Conservation (phyloP, 2,329 filamentous ascomycete genomes). For the Xylaria polymorpha region DNA sequence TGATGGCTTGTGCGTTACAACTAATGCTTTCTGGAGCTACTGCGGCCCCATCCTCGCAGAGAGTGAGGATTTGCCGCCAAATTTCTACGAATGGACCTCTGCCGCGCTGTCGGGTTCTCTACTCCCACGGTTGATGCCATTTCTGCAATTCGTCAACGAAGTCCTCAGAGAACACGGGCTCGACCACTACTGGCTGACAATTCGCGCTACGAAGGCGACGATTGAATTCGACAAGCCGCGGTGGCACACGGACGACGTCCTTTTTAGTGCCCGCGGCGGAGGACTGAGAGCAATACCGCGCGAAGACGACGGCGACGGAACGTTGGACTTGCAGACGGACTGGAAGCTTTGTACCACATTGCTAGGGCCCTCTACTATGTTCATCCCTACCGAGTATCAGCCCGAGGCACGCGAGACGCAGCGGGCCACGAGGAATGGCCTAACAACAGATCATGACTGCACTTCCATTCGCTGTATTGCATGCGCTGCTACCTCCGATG, state of each 20-base stretch:
- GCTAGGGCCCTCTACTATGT: slow-evolving; percentile 59
- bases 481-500: slow-evolving; percentile 57
- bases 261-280: slow-evolving; percentile 50
- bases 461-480: slow-evolving; percentile 57
- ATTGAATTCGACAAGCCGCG: slow-evolving; percentile 57
- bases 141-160: slow-evolving; percentile 54
- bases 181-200: slow-evolving; percentile 60
- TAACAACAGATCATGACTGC: slow-evolving; percentile 54
- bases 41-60: slow-evolving; percentile 54
- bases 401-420: slow-evolving; percentile 51
- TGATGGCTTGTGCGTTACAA: slow-evolving; percentile 42
- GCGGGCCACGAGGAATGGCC: slow-evolving; percentile 43
- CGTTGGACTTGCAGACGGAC: slow-evolving; percentile 50
- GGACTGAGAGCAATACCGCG: slow-evolving; percentile 33
- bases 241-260: slow-evolving; percentile 64
- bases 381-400: slow-evolving; percentile 52
- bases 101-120: slow-evolving; percentile 53
- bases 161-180: slow-evolving; percentile 53
- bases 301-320: slow-evolving; percentile 7
- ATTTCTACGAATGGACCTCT: slow-evolving; percentile 54
- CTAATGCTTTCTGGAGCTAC: slow-evolving; percentile 57
- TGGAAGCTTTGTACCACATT: slow-evolving; percentile 63
- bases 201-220: slow-evolving; percentile 58
- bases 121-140: slow-evolving; percentile 52
- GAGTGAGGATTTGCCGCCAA: slow-evolving; percentile 49